Evolutionary conservation across 2,329 filamentous ascomycete species (phyloP), one percentile per base, ranked within the genome.

Genomic region (Xylariomycetidae sp.): DNA sequence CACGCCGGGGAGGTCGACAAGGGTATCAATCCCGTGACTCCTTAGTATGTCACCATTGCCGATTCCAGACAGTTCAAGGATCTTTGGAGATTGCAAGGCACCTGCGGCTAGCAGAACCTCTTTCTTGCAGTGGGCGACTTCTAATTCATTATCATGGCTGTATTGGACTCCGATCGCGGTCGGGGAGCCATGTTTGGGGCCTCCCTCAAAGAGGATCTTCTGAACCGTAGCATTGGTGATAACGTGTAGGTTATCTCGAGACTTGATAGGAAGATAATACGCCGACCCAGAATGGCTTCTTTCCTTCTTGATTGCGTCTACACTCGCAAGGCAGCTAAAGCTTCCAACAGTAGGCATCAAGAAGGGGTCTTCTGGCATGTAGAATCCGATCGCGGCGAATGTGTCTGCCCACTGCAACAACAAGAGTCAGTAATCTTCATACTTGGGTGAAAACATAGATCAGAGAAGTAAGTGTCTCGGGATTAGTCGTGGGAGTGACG

Each of bases 11-110:
- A 43, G 23, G 48, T 56, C 18, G 44, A 53, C 25, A 44, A 56
- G 17, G 45, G 53, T 15, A 40, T 50, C 6, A 53, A 59, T 50
- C 48, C 48, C 42, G 36, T 61, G 10, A 9, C 56, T 12, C 12
- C 25, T 9, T 6, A 50, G 37, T 16, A 39, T n/a, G 6, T 29
- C 23, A 3, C 25, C n/a, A 14, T 40, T 33, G 11, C 48, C 48
- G 13, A 49, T 37, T 1, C 48, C 48, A 3, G 46, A 49, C 2
- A 50, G 16, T 32, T 44, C 38, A 3, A 49, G 33, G 3, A 50
- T 5, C 19, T 49, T 44, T 2, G 48, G 42, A 3, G 46, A 42
- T 8, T 48, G 36, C 3, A 49, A 16, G 22, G 42, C 33, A 16
- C 48, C 51, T 4, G 44, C 49, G 10, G 53, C 45, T 11, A 49